These are phyloP conservation scores for Boechera stricta DNA, from an alignment of 345 rosid species.

Conservation along the genomic window DNA sequence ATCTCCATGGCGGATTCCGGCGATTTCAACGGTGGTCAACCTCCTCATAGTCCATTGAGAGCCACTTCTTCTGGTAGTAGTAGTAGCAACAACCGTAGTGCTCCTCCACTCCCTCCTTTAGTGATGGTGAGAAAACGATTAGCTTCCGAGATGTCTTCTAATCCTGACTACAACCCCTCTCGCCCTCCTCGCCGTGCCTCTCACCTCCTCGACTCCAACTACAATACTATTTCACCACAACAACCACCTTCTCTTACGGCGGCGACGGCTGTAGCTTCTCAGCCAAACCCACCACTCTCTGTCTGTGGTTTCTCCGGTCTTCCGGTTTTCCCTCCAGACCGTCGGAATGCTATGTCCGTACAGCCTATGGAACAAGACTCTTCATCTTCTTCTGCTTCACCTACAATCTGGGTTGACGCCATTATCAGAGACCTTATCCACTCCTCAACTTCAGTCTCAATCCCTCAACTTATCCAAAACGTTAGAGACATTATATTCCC, in stretches of 20 bases:
- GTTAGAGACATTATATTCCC: slow-evolving; percentile 94
- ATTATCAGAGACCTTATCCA: slow-evolving; percentile 87
- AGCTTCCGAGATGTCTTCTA: slow-evolving; percentile 78
- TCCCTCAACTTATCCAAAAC: slow-evolving; percentile 95
- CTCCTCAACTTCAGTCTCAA: slow-evolving; percentile 74
- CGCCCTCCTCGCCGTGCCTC: slow-evolving; percentile 51
- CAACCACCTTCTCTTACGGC: slow-evolving; percentile 32
- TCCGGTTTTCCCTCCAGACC: slow-evolving; percentile 79
- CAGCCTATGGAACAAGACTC: slow-evolving; percentile 67
- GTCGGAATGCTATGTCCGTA: slow-evolving; percentile 32
- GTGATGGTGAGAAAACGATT: slow-evolving; percentile 76
- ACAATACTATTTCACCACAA: slow-evolving; percentile 50
- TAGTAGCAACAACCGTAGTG: slow-evolving; percentile 28
- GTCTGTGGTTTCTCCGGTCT: slow-evolving; percentile 93
- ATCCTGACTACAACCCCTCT: slow-evolving; percentile 38
- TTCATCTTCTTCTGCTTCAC: slow-evolving; percentile 56
- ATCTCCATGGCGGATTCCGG: slow-evolving; percentile 61
- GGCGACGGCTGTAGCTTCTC: slow-evolving; percentile 11
- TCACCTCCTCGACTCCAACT: slow-evolving; percentile 37
- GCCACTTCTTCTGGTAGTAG: slow-evolving; percentile 39
- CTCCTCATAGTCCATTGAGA: slow-evolving; percentile 28
- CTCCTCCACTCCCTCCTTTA: slow-evolving; percentile 30
- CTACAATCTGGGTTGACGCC: slow-evolving; percentile 80
- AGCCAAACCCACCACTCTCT: slow-evolving; percentile 53
- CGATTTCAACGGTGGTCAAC: slow-evolving; percentile 42